phyloP scores from a whole-genome alignment of 768 basidiomycete genomes.

The Gymnopilus dilepis region DNA sequence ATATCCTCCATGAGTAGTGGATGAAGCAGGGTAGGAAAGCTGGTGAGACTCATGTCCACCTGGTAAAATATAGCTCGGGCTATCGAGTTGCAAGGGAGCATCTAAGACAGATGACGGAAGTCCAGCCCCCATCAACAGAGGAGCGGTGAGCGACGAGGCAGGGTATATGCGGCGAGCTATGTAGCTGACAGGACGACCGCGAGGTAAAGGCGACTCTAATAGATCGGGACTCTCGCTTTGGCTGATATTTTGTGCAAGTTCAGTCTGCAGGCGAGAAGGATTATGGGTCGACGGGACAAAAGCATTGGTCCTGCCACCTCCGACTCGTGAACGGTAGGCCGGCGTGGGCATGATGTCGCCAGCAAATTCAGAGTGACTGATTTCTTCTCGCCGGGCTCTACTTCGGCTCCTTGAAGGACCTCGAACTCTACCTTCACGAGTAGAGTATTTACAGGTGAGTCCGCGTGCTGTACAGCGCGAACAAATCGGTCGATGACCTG shows the following conservation, averaged over 20 bases:
- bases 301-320: conserved; percentile 22
- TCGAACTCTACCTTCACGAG: conserved; percentile 41
- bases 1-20: not conserved
- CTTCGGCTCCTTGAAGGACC: conserved; percentile 28
- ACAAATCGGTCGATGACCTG: conserved; percentile 61
- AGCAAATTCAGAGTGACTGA: conserved; percentile 12
- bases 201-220: not conserved
- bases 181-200: not conserved
- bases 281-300: conserved; percentile 17
- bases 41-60: not conserved
- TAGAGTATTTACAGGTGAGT: conserved; percentile 55
- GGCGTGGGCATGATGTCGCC: conserved; percentile 23
- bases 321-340: conserved; percentile 28
- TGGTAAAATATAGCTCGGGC: not conserved
- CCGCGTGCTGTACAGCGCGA: conserved; percentile 54
- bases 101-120: not conserved
- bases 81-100: not conserved
- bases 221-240: not conserved
- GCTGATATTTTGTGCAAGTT: not conserved
- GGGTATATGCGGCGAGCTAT: not conserved
- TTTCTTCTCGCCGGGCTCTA: not conserved
- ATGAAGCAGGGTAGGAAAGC: not conserved
- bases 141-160: not conserved
- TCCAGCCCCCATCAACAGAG: not conserved
- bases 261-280: not conserved